Evolutionary conservation across 2,329 filamentous ascomycete genomes (phyloP).

Genomic region (Coniosporium tulheliwenetii): DNA sequence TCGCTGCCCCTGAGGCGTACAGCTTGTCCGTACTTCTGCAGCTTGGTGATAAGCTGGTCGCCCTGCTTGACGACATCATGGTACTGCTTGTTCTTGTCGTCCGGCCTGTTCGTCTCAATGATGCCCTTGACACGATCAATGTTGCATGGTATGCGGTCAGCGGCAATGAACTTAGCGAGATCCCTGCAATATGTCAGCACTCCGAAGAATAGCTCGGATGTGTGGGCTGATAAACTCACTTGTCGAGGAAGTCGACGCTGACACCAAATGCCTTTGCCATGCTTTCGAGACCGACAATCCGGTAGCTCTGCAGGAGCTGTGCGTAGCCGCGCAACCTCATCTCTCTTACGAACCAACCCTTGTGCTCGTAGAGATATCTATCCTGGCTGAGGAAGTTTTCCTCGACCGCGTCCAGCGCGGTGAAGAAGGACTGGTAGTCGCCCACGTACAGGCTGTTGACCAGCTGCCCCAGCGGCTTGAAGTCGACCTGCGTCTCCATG

Average conservation of each 20-base stretch:
- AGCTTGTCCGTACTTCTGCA: slow-evolving; percentile 97
- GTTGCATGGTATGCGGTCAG: slow-evolving; percentile 84
- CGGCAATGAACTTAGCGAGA: slow-evolving; percentile 91
- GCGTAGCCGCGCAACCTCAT: slow-evolving; percentile 95
- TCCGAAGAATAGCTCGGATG: background rate
- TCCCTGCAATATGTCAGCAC: slow-evolving; percentile 42
- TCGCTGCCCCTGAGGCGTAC: slow-evolving; percentile 90
- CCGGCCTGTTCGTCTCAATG: slow-evolving; percentile 93
- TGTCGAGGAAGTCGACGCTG: slow-evolving; percentile 88
- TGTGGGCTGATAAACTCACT: slow-evolving; percentile 37
- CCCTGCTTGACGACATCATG: slow-evolving; percentile 95
- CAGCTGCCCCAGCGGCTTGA: slow-evolving; percentile 71
- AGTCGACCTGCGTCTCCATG: slow-evolving; percentile 66
- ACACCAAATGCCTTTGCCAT: slow-evolving; percentile 98
- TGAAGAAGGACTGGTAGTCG: slow-evolving; percentile 89
- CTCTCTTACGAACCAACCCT: slow-evolving; percentile 93
- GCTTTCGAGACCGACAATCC: slow-evolving; percentile 87
- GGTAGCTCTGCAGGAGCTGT: slow-evolving; percentile 92
- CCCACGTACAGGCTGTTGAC: slow-evolving; percentile 87
- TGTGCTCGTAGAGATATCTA: slow-evolving; percentile 89
- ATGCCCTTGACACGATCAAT: slow-evolving; percentile 95
- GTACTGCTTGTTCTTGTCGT: slow-evolving; percentile 99
- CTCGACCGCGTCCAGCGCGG: slow-evolving; percentile 76
- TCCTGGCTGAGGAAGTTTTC: slow-evolving; percentile 89
- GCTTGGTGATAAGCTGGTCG: slow-evolving; percentile 93